These are phyloP conservation scores for Flaveria ramosissima DNA, from an alignment of 129 eudicot genomes.

Conservation along the genomic window DNA sequence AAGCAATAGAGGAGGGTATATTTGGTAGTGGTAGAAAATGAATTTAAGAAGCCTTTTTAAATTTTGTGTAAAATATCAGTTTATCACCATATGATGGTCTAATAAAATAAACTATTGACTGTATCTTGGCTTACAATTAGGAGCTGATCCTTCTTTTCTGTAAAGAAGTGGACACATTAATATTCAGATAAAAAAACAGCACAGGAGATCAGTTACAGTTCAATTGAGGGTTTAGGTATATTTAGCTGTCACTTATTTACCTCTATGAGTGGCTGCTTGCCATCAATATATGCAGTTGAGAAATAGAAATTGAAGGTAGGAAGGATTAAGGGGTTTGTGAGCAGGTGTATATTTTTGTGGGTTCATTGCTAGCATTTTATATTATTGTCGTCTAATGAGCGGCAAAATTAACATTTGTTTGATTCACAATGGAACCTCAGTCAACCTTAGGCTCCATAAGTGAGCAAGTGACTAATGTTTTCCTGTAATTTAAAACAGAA, in stretches of 20 bases:
- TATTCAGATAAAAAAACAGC: neutral
- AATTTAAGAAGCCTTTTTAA: neutral
- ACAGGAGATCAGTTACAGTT: slow-evolving; percentile 6
- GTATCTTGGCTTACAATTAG: neutral
- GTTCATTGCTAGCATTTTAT: neutral
- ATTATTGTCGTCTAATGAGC: neutral
- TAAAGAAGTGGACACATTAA: neutral
- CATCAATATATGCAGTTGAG: neutral
- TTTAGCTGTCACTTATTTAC: neutral
- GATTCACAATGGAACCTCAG: no score
- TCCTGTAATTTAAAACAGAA: no score
- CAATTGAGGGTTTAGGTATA: neutral
- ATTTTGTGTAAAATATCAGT: neutral
- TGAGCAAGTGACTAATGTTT: no score
- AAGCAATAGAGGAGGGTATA: slow-evolving; percentile 23
- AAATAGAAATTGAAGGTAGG: neutral
- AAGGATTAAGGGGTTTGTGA: neutral
- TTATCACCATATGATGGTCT: neutral
- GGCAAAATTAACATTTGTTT: no score
- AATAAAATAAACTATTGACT: neutral
- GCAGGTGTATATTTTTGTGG: neutral
- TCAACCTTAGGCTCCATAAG: no score
- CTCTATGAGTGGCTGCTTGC: neutral
- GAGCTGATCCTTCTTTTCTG: neutral
- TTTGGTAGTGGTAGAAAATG: slow-evolving; percentile 8